phyloP scores from a whole-genome alignment of 768 basidiomycete species.

The Collybiopsis luxurians region DNA sequence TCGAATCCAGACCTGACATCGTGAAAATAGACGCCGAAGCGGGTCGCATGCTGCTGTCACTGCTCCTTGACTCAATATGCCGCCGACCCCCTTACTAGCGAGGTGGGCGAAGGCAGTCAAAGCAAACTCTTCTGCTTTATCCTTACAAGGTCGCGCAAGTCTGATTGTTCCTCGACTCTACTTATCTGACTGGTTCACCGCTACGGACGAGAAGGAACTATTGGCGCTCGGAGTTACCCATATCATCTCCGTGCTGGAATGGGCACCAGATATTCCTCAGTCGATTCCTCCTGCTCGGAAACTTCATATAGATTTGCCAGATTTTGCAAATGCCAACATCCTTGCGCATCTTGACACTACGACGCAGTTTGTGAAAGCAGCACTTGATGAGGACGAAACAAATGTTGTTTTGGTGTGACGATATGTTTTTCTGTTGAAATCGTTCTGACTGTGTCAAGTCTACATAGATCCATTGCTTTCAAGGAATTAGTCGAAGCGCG shows the following conservation, averaged over 20 bases:
- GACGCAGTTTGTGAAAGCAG: constrained; percentile 50
- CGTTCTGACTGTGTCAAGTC: no score
- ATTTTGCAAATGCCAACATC: constrained; percentile 39
- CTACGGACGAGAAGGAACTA: constrained; percentile 47
- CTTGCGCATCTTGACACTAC: constrained; percentile 43
- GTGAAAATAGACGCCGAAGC: no score
- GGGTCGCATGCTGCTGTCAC: no score
- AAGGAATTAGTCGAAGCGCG: constrained; percentile 73
- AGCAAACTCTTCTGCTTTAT: not conserved
- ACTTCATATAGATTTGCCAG: constrained; percentile 52
- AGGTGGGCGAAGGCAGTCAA: not conserved
- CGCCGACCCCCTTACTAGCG: no score
- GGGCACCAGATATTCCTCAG: constrained; percentile 41
- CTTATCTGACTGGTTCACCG: constrained; percentile 46
- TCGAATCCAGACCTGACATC: no score
- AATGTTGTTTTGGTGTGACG: constrained; percentile 51
- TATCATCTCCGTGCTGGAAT: constrained; percentile 63
- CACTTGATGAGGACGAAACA: constrained; percentile 38
- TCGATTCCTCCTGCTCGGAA: constrained; percentile 36
- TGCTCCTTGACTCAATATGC: no score
- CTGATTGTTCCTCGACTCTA: constrained; percentile 34
- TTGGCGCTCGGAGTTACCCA: constrained; percentile 66
- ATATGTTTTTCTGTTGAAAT: no score
- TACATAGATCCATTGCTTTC: constrained; percentile 74
- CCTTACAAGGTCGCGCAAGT: constrained; percentile 20